Base-by-base conservation (phyloP, 495 filamentous ascomycete species). In the Talaromyces ruber region DNA sequence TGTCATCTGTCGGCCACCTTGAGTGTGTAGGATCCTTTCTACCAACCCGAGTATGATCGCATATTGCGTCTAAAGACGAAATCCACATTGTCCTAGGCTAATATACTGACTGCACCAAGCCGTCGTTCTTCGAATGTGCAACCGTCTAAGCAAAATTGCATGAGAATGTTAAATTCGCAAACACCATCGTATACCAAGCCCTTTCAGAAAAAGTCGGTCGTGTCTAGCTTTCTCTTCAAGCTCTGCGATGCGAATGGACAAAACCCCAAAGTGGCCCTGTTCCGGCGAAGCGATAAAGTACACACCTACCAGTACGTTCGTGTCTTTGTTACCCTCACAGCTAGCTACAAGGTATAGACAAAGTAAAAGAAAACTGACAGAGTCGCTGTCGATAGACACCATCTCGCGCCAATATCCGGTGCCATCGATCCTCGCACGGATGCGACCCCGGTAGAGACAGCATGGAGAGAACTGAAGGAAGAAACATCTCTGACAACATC, bases 391-490 rank as follows among this genome's bases (percentile, higher is more conserved):
- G 4, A 60, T 55, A 82, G 82, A 26, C 73, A 85, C 63, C 79
- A 77, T 62, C 71, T 82, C 26, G 85, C 81, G 4, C 79, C 84
- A 0, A 84, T 87, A n/a, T 82, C 83, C 3, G 87, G 87, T 37
- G 77, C 71, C 52, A 82, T 90, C 63, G 79, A 84, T 3, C 12
- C 67, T 12, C 59, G 65, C 2, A 50, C 32, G 7, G 87, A 89
- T 64, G 61, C 70, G 1, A 73, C 68, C 8, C 80, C 85, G 0
- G 63, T 84, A 21, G 67, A 71, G 2, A 78, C 85, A 0, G 87
- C 87, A 52, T 82, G 81, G 76, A 81, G 86, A 22, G 86, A 88
- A 66, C 71, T 90, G 14, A 59, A 65, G 4, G 86, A 90, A 71
- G 86, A 89, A 65, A 89, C 86, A 0, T 74, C 70, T 0, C 69